phyloP scores from a whole-genome alignment of 805 yeast genomes.

The Ogataea polymorpha region DNA sequence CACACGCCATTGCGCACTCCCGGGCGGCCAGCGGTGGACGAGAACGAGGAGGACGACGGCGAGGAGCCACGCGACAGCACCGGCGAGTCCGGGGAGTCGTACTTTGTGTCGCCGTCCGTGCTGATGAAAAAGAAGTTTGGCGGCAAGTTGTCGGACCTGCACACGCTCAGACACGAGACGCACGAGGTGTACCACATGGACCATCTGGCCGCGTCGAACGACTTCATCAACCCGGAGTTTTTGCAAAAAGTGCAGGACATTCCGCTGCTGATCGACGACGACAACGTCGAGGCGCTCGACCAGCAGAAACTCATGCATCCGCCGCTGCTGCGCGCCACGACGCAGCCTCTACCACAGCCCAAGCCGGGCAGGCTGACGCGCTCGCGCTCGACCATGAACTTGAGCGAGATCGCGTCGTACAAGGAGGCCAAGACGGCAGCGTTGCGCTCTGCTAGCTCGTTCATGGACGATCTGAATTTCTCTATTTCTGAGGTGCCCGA shows the following conservation, averaged over 20 bases:
- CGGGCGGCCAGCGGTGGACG: conserved; percentile 18
- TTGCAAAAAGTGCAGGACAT: conserved; percentile 19
- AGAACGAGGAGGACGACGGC: conserved; percentile 12
- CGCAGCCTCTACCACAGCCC: conserved; percentile 16
- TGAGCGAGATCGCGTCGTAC: conserved; percentile 49
- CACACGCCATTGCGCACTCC: conserved; percentile 31
- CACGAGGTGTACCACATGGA: conserved; percentile 4
- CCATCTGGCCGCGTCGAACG: conserved; percentile 4
- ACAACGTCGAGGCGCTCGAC: conserved; percentile 25
- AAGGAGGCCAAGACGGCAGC: conserved; percentile 33
- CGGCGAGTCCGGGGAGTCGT: conserved; percentile 8
- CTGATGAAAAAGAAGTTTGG: conserved; percentile 31
- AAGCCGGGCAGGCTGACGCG: conserved; percentile 27
- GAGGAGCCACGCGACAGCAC: conserved; percentile 10
- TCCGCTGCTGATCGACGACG: conserved; percentile 20
- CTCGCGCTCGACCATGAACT: conserved; percentile 51
- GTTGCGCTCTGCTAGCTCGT: conserved; percentile 17
- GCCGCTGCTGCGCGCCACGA: conserved; percentile 12
- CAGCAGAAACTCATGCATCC: conserved; percentile 22
- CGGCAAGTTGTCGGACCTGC: conserved; percentile 26
- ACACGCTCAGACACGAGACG: conserved; percentile 5
- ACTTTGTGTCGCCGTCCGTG: conserved; percentile 29
- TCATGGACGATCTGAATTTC: conserved; percentile 11
- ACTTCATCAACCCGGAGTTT: conserved; percentile 23
- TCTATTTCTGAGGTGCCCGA: conserved; percentile 16